phyloP scores from a whole-genome alignment of 1,284 basidiomycete species.

The Peniophora sp. region DNA sequence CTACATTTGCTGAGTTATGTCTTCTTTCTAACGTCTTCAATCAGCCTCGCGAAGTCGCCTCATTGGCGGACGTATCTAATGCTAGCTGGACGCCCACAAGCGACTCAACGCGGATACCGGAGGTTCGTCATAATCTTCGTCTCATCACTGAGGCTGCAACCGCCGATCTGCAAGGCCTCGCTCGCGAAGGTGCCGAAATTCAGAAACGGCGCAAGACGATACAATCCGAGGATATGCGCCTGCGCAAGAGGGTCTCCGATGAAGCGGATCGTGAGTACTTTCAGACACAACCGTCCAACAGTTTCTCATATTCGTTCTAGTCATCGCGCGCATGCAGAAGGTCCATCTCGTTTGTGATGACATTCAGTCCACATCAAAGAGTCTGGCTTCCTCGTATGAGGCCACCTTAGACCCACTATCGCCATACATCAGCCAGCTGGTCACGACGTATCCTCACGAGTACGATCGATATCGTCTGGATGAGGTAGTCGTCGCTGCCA shows the following conservation, averaged over 20 bases:
- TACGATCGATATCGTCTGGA: slow-evolving; percentile 79
- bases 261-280: slow-evolving; percentile 63
- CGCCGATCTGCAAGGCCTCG: slow-evolving; percentile 79
- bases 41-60: slow-evolving; percentile 76
- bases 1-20: slow-evolving; percentile 1
- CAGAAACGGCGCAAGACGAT: slow-evolving; percentile 75
- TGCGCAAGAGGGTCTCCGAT: slow-evolving; percentile 60
- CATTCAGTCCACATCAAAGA: slow-evolving; percentile 57
- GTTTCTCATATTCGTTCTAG: slow-evolving; percentile 28
- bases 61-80: slow-evolving; percentile 69
- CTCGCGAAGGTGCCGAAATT: slow-evolving; percentile 80
- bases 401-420: slow-evolving; percentile 66
- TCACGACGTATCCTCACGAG: slow-evolving; percentile 68
- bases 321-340: slow-evolving; percentile 69
- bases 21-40: slow-evolving; percentile 7
- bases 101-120: slow-evolving; percentile 83
- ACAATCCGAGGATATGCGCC: slow-evolving; percentile 59
- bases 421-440: slow-evolving; percentile 61
- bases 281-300: not conserved
- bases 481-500: slow-evolving; percentile 87
- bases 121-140: slow-evolving; percentile 90
- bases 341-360: slow-evolving; percentile 68
- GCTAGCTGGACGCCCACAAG: slow-evolving; percentile 81
- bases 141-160: slow-evolving; percentile 81
- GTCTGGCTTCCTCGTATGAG: slow-evolving; percentile 56